These are phyloP conservation scores for Diaporthe vexans DNA, from an alignment of 2,329 filamentous ascomycete genomes.

Conservation along the genomic window DNA sequence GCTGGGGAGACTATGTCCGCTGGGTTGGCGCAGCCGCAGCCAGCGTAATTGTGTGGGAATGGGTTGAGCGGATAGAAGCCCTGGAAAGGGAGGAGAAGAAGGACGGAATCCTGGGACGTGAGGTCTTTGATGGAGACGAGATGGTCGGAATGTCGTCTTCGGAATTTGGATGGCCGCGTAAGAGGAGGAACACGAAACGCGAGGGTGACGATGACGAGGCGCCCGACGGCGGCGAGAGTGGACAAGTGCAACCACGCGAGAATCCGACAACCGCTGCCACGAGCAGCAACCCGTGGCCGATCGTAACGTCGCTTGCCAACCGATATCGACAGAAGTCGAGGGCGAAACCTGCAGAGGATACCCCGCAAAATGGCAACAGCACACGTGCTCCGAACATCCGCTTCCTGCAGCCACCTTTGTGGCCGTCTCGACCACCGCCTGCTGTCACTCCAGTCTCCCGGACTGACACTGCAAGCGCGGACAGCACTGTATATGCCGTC, in stretches of 20 bases:
- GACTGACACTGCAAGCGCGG: conserved; percentile 74
- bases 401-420: conserved; percentile 64
- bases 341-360: conserved; percentile 44
- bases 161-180: conserved; percentile 63
- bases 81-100: conserved; percentile 94
- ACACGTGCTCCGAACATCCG: conserved; percentile 43
- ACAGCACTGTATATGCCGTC: conserved; percentile 74
- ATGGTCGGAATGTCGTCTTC: conserved; percentile 78
- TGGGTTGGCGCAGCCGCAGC: conserved; percentile 97
- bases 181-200: conserved; percentile 50
- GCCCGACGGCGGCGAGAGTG: conserved; percentile 49
- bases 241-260: conserved; percentile 36
- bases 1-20: conserved; percentile 94
- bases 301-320: conserved; percentile 56
- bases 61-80: conserved; percentile 95
- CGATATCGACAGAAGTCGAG: conserved; percentile 52
- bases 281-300: conserved; percentile 56
- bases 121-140: conserved; percentile 94
- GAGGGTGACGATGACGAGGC: conserved; percentile 49
- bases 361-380: conserved; percentile 40
- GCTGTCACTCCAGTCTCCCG: conserved; percentile 71
- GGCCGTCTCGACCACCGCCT: conserved; percentile 69
- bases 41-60: conserved; percentile 98
- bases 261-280: conserved; percentile 45
- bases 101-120: conserved; percentile 89